Base-by-base conservation (phyloP, 352 stramenopile genomes). In the Phytophthora ohioensis region DNA sequence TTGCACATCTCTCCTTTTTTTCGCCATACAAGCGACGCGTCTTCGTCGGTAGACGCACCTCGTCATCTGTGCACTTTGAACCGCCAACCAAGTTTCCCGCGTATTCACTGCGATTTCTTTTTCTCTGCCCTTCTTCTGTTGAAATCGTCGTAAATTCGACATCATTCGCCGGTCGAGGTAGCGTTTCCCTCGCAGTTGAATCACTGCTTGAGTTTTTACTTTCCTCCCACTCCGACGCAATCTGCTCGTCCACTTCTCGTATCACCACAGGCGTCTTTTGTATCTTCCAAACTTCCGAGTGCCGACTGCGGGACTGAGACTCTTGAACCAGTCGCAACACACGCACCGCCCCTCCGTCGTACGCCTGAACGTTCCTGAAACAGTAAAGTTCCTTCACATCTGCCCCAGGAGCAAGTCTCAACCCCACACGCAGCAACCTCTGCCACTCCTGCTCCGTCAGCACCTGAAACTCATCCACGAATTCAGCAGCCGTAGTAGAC, bases 331-430 rank as follows among this genome's bases (percentile, higher is more conserved):
- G 13, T 31, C 36, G 58, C 21, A 85, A 46, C 35, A 83, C 71
- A 34, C 76, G 58, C 34, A 82, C 57, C 10, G 58, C 43, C 53
- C 73, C 52, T 27, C 74, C 79, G 35, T 78, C 68, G 15, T 58
- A 69, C 2, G 45, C 34, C n/a, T 63, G 32, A 5, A 80, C 36
- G 9, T 76, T 58, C 52, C 63, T 51, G 46, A 85, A 83, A 58
- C 76, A 87, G 38, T 83, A 87, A 4, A 83, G 10, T 15, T 81
- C 65, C 17, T 51, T 62, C 36, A 71, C 56, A 48, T 65, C 65
- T 6, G 34, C 66, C 12, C 61, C 69, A 30, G 71, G 61, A 32
- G 62, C 31, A 21, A 85, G 56, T 53, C 62, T 53, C 27, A 81
- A 67, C 9, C 76, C 79, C 34, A 67, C 64, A 9, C 52, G 48